Conservation (phyloP, 1,139 yeast species). For the Oligophagozyma castellii region DNA sequence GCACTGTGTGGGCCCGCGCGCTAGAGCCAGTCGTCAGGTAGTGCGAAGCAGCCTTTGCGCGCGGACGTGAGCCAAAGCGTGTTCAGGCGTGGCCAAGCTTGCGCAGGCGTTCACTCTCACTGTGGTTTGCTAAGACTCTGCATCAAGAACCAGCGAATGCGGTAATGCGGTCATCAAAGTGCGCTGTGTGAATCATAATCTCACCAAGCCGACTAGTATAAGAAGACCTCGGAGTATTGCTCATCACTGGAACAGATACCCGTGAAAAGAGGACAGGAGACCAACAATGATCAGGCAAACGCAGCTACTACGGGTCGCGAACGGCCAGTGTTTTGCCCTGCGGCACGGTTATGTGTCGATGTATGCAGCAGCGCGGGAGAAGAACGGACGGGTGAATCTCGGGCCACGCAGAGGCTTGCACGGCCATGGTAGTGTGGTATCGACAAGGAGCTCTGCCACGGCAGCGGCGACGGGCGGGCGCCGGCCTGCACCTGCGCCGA, state of each 20-base stretch:
- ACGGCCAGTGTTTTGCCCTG: neutral
- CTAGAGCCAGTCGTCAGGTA: too few relatives aligned
- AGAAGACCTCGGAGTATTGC: neutral
- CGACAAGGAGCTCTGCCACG: neutral
- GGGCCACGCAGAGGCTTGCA: neutral
- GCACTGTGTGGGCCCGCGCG: too few relatives aligned
- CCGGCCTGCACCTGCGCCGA: conserved; percentile 41
- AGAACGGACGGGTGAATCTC: too few relatives aligned
- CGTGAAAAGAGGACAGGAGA: neutral
- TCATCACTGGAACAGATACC: neutral
- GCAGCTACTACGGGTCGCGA: neutral
- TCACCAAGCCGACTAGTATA: too few relatives aligned
- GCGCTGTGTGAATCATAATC: too few relatives aligned
- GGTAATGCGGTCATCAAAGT: too few relatives aligned
- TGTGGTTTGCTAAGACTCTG: too few relatives aligned
- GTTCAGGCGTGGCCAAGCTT: too few relatives aligned
- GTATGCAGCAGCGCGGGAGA: neutral
- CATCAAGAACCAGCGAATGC: too few relatives aligned
- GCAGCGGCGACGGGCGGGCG: conserved; percentile 3
- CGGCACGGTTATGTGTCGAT: neutral
- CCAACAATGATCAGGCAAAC: neutral
- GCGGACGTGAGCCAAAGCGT: too few relatives aligned
- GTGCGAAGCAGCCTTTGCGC: too few relatives aligned
- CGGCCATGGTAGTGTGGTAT: neutral
- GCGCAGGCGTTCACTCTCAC: too few relatives aligned